Conservation (phyloP, 192 early-diverging fungal genomes). For the Irineochytrium annulatum region DNA sequence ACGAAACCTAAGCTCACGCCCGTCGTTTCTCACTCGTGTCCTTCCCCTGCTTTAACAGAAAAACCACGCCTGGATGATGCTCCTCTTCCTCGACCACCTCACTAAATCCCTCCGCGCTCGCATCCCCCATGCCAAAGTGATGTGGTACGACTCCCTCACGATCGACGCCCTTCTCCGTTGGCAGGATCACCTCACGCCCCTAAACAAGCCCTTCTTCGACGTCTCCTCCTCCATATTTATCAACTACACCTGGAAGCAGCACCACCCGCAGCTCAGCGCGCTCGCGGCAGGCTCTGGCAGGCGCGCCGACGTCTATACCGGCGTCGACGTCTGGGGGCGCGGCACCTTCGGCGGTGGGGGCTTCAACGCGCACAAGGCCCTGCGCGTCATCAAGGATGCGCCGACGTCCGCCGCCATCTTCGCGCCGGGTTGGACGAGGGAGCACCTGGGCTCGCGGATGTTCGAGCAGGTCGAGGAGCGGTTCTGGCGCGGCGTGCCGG, state of each 20-base stretch:
- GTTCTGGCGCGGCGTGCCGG: slow-evolving; percentile 44
- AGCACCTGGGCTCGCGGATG: slow-evolving; percentile 40
- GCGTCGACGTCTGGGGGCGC: slow-evolving; percentile 67
- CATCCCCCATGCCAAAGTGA: slow-evolving; percentile 29
- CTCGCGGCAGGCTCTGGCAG: slow-evolving; percentile 25
- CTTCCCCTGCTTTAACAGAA: slow-evolving; percentile 4
- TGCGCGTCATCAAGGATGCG: slow-evolving; percentile 42
- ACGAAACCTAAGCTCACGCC: too few relatives aligned
- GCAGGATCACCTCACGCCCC: slow-evolving; percentile 52
- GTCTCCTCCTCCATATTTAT: slow-evolving; percentile 50
- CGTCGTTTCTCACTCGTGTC: too few relatives aligned
- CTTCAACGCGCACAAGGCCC: slow-evolving; percentile 39
- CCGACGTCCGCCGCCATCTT: slow-evolving; percentile 53
- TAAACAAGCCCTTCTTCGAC: slow-evolving; percentile 54
- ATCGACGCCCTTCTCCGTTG: slow-evolving; percentile 44
- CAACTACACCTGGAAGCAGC: slow-evolving; percentile 38
- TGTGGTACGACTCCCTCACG: slow-evolving; percentile 59
- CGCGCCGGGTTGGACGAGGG: slow-evolving; percentile 65
- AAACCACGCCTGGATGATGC: slow-evolving; percentile 26
- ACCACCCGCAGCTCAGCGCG: slow-evolving; percentile 19
- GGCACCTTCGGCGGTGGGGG: slow-evolving; percentile 55
- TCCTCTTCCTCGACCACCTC: slow-evolving; percentile 45
- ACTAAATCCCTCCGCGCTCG: slow-evolving; percentile 37
- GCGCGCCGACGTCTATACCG: slow-evolving; percentile 50
- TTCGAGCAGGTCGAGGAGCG: slow-evolving; percentile 47